Evolutionary conservation across 305 asterid genomes (phyloP).

Genomic region (Plantago coronopus): DNA sequence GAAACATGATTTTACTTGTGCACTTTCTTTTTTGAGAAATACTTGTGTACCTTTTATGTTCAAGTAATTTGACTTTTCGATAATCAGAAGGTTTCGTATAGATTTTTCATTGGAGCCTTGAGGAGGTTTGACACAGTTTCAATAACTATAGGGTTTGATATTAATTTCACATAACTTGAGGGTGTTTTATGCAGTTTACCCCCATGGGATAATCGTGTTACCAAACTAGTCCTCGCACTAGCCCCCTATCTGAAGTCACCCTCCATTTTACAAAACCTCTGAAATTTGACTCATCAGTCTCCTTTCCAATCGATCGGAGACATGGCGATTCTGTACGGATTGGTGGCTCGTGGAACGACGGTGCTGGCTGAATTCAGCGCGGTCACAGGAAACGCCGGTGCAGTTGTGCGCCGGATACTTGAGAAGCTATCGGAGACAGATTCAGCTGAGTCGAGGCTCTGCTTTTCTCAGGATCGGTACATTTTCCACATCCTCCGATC

Average conservation of each 20-base stretch:
- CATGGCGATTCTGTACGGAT: slow-evolving; percentile 87
- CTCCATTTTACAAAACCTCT: background rate
- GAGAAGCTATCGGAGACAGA: slow-evolving; percentile 67
- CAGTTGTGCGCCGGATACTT: slow-evolving; percentile 78
- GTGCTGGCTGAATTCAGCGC: slow-evolving; percentile 97
- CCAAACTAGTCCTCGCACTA: background rate
- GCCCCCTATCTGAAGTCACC: background rate
- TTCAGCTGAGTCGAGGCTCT: slow-evolving; percentile 72
- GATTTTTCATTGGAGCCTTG: no score
- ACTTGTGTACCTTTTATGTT: no score
- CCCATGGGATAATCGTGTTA: no score
- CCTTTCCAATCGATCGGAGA: background rate
- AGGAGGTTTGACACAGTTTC: no score
- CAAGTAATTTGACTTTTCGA: no score
- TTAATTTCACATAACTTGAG: no score
- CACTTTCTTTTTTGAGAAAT: no score
- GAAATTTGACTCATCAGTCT: background rate
- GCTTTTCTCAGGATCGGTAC: slow-evolving; percentile 93
- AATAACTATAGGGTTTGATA: no score
- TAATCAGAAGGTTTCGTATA: no score
- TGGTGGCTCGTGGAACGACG: slow-evolving; percentile 89
- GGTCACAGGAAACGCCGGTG: slow-evolving; percentile 86
- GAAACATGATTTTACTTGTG: no score
- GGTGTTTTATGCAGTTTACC: no score
- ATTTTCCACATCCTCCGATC: slow-evolving; percentile 87